Evolutionary conservation across 805 yeast species (phyloP), one percentile per base, ranked within the genome.

Genomic region (Kazachstania martiniae): DNA sequence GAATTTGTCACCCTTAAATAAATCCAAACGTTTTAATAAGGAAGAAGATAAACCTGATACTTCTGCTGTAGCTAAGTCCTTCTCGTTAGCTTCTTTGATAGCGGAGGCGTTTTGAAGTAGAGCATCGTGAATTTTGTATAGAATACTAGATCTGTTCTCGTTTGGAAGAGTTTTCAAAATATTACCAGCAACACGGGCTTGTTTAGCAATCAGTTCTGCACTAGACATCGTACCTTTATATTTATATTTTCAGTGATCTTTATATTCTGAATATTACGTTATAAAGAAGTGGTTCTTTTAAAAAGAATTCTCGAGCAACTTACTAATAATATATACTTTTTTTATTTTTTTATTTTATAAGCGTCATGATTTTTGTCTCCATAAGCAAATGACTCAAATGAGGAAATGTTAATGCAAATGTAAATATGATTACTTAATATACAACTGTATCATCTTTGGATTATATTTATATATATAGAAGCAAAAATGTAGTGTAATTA

Each of bases 111-210:
- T 55, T 1, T 61, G 67, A 24, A 65, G 58, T 34, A 91, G 64
- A 2, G 75, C 82, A 42, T 77, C 80, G 46, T 81, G 80, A 31
- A 91, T 80, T 39, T 72, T 70, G 39, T 69, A 63, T 21, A 91
- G 64, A 1, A 95, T 93, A 0, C 52, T 50, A 2, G 86, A 79
- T 41, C 98, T 70, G 41, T 79, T 71, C 21, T 71, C 78, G 46
- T 85, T 72, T 7, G 79, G 56, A 22, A 87, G 62, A 0, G 95
- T 79, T 50, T 91, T 89, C 38, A 91, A 67, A 12, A 74, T 66
- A 5, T 89, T 77, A 31, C 94, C 86, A 4, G 97, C 89, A n/a
- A 61, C 45, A 46, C 80, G 84, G 8, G 97, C 94, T 13, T 68
- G 69, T 44, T 60, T 72, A 3, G 98, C 97, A 28, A 87, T 81